phyloP scores from a whole-genome alignment of 2,329 filamentous ascomycete species.

The Moelleriella libera region DNA sequence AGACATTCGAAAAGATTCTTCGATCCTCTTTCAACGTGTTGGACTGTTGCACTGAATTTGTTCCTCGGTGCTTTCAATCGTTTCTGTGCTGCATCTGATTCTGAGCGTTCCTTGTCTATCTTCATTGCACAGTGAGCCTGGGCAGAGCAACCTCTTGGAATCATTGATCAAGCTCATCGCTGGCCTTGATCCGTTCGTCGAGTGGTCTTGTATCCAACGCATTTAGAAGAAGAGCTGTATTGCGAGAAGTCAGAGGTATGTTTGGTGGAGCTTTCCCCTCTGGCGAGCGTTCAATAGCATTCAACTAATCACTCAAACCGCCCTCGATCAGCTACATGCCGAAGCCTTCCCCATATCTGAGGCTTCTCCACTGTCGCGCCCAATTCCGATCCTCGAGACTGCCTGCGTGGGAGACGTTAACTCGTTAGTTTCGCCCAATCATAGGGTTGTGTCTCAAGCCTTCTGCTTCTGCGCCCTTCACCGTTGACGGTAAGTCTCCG shows the following conservation, averaged over 20 bases:
- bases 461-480: conserved; percentile 24
- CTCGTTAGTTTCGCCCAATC: conserved; percentile 44
- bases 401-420: conserved; percentile 47
- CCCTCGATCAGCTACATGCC: conserved; percentile 21
- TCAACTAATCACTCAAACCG: conserved; percentile 4
- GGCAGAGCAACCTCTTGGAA: too few relatives aligned
- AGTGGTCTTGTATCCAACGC: too few relatives aligned
- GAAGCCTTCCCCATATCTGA: conserved; percentile 20
- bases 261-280: conserved; percentile 4
- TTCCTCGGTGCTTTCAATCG: not conserved
- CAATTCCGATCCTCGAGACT: conserved; percentile 26
- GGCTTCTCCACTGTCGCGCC: conserved; percentile 27
- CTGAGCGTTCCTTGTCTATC: not conserved
- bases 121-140: too few relatives aligned
- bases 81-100: not conserved
- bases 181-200: too few relatives aligned
- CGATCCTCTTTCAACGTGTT: not conserved
- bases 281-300: conserved; percentile 5
- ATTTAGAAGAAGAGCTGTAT: too few relatives aligned
- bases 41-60: not conserved
- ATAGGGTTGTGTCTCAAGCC: conserved; percentile 32
- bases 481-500: conserved; percentile 36
- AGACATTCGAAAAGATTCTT: not conserved
- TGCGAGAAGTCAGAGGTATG: conserved; percentile 12
- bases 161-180: too few relatives aligned